phyloP scores from a whole-genome alignment of 75 land plant genomes.

The Picea glauca region DNA sequence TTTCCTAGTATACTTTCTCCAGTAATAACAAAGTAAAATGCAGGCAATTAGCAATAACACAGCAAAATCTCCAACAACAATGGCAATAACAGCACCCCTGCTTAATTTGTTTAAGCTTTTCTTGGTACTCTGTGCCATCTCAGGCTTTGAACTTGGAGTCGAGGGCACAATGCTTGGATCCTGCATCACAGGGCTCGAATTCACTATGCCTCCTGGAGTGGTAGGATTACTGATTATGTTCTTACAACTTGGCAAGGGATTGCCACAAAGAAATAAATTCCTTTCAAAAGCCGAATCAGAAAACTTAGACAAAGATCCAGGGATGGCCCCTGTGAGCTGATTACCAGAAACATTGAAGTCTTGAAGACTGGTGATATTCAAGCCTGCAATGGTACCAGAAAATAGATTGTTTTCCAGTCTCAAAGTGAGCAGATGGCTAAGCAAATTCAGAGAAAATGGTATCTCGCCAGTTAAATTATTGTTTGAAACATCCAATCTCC shows the following conservation, averaged over 20 bases:
- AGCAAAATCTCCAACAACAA: constrained; percentile 64
- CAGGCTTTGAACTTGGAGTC: constrained; percentile 25
- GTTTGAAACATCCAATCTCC: constrained; percentile 66
- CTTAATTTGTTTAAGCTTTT: constrained; percentile 24
- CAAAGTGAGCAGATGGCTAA: constrained; percentile 56
- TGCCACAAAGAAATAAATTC: constrained; percentile 63
- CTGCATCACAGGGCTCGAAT: constrained; percentile 16
- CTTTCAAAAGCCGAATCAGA: constrained; percentile 44
- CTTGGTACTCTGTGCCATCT: constrained; percentile 3
- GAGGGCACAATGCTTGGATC: constrained; percentile 32
- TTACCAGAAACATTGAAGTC: constrained; percentile 20
- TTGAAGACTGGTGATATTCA: constrained; percentile 40
- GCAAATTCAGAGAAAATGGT: constrained; percentile 38
- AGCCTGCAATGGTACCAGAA: constrained; percentile 43
- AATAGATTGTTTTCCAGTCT: constrained; percentile 58
- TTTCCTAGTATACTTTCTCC: constrained; percentile 36
- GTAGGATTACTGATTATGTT: constrained; percentile 25
- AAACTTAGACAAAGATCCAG: constrained; percentile 39
- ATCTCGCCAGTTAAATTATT: constrained; percentile 58
- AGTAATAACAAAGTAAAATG: constrained; percentile 63
- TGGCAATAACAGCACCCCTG: constrained; percentile 47
- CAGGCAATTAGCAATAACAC: constrained; percentile 53
- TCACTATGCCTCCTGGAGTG: constrained; percentile 20
- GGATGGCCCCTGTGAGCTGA: constrained; percentile 21
- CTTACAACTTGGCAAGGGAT: constrained; percentile 42